Evolutionary conservation across 1,139 yeast genomes (phyloP), one percentile per base, ranked within the genome.

Genomic region (Yamadazyma blattariae): DNA sequence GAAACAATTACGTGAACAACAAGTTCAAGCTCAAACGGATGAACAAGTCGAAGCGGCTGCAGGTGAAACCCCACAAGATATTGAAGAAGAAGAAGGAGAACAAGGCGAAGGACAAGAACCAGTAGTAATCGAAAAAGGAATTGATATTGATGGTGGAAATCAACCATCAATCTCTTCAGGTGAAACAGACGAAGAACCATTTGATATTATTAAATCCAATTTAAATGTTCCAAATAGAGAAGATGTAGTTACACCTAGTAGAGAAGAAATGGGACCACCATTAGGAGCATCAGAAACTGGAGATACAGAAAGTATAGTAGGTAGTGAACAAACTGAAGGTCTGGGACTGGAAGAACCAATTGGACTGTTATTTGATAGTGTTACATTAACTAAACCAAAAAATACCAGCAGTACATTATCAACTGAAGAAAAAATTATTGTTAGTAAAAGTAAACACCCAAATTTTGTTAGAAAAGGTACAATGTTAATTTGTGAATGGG

Each of bases 401-500:
- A 18, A n/a, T n/a, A n/a, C n/a, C n/a, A n/a, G n/a, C n/a, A n/a
- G n/a, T n/a, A n/a, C n/a, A n/a, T n/a, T n/a, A n/a, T n/a, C n/a
- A n/a, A n/a, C n/a, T n/a, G n/a, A n/a, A n/a, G n/a, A n/a, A n/a
- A n/a, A n/a, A n/a, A n/a, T n/a, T n/a, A n/a, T n/a, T n/a, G n/a
- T n/a, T n/a, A n/a, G n/a, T 8, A 36, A 38, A 28, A 30, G 34
- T 17, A 52, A 51, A 18, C 57, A 55, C 37, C 57, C 63, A 2
- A 29, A 34, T 2, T 50, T 62, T 32, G 47, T 65, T 7, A 48
- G 46, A 4, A 45, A 57, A 26, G 68, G 65, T 28, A 76, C 74
- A 22, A 74, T 83, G 2, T 59, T 88, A 19, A 73, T 87, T 7
- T 81, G 95, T 53, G 86, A 86, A 47, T 88, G 96, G 95, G 64